Conservation (phyloP, 75 land plant genomes). For the Pseudotsuga menziesii region DNA sequence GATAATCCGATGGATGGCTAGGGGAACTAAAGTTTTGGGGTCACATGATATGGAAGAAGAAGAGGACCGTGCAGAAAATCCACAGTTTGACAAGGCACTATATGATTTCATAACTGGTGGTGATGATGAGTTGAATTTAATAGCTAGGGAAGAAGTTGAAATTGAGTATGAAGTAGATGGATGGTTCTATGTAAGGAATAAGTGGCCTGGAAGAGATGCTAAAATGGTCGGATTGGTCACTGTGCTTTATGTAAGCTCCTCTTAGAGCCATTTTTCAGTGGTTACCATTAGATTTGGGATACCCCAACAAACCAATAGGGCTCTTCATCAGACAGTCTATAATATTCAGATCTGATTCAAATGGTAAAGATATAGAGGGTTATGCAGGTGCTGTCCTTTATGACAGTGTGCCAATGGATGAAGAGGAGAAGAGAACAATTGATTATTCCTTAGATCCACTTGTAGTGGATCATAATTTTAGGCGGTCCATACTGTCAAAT, state of each 20-base stretch:
- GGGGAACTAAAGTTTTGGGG: slow-evolving; percentile 30
- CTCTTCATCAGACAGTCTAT: slow-evolving; percentile 37
- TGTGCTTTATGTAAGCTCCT: too few relatives aligned
- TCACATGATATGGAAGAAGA: slow-evolving; percentile 42
- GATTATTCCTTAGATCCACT: slow-evolving; percentile 78
- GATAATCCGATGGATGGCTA: slow-evolving; percentile 61
- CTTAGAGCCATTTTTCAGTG: too few relatives aligned
- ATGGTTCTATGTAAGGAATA: too few relatives aligned
- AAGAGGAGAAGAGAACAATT: slow-evolving; percentile 71
- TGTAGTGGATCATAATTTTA: slow-evolving; percentile 55
- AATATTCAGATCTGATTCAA: slow-evolving; percentile 45
- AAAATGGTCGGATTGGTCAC: too few relatives aligned
- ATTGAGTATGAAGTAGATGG: too few relatives aligned
- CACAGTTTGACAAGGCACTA: slow-evolving; percentile 78
- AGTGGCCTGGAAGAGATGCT: too few relatives aligned
- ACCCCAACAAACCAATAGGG: slow-evolving; percentile 38
- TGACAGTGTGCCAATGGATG: slow-evolving; percentile 97
- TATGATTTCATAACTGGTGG: slow-evolving; percentile 99
- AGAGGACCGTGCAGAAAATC: slow-evolving; percentile 46
- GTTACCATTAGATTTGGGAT: too few relatives aligned
- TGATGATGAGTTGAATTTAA: too few relatives aligned
- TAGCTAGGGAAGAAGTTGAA: too few relatives aligned
- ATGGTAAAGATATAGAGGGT: slow-evolving; percentile 46
- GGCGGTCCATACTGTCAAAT: slow-evolving; percentile 54
- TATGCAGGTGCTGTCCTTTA: slow-evolving; percentile 47